Percentiles rank a stretch among this genome's conserved stretches.
phyloP scores from a whole-genome alignment of 768 basidiomycete species.

The Lentinus brumalis region DNA sequence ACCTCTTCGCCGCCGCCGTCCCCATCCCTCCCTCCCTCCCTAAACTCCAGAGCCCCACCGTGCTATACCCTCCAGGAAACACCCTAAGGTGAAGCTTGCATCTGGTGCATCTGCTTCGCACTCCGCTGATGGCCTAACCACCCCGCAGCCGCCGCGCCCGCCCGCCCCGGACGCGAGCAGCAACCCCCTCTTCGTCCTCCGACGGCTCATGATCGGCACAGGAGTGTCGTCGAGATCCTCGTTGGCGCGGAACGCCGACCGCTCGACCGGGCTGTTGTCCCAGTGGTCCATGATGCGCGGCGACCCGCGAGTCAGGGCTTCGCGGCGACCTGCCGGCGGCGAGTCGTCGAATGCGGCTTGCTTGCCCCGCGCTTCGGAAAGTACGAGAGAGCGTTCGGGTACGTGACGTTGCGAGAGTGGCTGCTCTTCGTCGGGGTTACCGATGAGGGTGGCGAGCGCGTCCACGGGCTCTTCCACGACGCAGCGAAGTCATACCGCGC shows the following conservation, averaged over 20 bases:
- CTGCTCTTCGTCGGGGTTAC: constrained; percentile 4
- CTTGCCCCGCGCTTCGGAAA: constrained; percentile 22
- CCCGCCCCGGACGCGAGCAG: no score
- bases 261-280: constrained; percentile 10
- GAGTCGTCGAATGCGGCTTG: constrained; percentile 9
- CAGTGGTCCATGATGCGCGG: constrained; percentile 49
- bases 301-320: constrained; percentile 42
- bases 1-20: no score
- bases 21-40: no score
- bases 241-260: constrained; percentile 5
- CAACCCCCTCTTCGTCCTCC: constrained; percentile 39
- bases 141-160: no score
- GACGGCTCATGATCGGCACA: constrained; percentile 14
- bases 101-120: no score
- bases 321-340: neutral
- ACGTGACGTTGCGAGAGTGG: constrained; percentile 48
- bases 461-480: constrained; percentile 54
- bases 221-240: constrained; percentile 27
- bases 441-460: constrained; percentile 21
- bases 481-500: constrained; percentile 60
- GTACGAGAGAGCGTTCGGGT: constrained; percentile 37
- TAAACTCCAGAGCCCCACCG: no score
- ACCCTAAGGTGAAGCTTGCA: no score
- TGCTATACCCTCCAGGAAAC: no score
- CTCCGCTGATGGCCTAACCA: no score